Conservation (phyloP, 139 green algal species). For the Coccomyxa sp. region DNA sequence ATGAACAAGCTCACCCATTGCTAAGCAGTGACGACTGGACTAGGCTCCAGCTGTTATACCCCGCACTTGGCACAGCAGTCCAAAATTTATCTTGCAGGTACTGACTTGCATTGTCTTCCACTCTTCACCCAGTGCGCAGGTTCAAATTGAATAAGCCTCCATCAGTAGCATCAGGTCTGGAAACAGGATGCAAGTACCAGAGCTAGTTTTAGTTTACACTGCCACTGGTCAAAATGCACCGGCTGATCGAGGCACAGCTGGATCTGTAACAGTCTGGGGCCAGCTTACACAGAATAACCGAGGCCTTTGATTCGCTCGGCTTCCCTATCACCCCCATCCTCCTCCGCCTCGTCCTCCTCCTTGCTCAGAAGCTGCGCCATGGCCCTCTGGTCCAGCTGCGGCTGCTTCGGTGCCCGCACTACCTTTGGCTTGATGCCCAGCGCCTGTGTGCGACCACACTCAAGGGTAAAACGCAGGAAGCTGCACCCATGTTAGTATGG, state of each 20-base stretch:
- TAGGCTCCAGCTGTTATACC: too few relatives aligned
- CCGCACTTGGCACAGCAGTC: too few relatives aligned
- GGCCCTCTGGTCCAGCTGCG: constrained; percentile 51
- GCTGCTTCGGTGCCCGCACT: constrained; percentile 8
- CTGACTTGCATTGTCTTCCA: too few relatives aligned
- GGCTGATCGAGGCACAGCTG: too few relatives aligned
- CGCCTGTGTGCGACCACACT: constrained; percentile 29
- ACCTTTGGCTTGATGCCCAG: constrained; percentile 62
- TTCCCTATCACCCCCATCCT: background rate
- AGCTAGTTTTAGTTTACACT: too few relatives aligned
- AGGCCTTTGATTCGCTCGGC: constrained; percentile 18
- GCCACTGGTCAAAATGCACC: too few relatives aligned
- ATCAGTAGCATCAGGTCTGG: too few relatives aligned
- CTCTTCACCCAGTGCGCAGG: too few relatives aligned
- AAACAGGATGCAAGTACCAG: too few relatives aligned
- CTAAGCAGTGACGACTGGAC: background rate
- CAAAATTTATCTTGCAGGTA: too few relatives aligned
- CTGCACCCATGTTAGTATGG: background rate
- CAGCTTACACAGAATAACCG: constrained; percentile 14
- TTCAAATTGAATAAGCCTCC: too few relatives aligned
- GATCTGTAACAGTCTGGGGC: too few relatives aligned
- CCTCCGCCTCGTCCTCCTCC: constrained; percentile 6
- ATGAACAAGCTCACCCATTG: background rate
- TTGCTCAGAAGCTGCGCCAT: constrained; percentile 49
- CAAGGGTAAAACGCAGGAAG: background rate